A percentile compares a stretch with the other conserved stretches of the same genome.
Evolutionary conservation across 441 rosid species (phyloP).

Genomic region (Brassica balearica): DNA sequence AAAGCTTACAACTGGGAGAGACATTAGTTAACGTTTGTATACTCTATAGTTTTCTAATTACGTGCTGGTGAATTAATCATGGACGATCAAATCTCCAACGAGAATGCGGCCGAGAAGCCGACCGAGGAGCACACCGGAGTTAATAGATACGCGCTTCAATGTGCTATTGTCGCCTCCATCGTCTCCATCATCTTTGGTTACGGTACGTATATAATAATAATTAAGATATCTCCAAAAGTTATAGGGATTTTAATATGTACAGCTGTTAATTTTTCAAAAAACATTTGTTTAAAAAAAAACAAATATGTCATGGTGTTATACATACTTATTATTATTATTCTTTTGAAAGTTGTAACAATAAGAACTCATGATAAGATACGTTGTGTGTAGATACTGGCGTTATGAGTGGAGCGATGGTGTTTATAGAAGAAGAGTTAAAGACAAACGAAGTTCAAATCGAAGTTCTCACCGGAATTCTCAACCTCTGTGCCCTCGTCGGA

Average conservation of each 20-base stretch:
- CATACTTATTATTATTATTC: background rate
- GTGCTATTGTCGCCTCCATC: conserved; percentile 75
- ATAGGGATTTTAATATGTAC: background rate
- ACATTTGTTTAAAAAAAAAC: background rate
- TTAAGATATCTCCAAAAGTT: background rate
- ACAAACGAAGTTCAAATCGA: conserved; percentile 66
- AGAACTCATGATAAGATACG: background rate
- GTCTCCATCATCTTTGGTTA: conserved; percentile 85
- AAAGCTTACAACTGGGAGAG: conserved; percentile 24
- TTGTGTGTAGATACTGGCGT: conserved; percentile 67
- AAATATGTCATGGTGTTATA: background rate
- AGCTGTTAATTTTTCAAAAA: background rate
- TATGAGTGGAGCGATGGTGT: conserved; percentile 95
- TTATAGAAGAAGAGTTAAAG: conserved; percentile 78
- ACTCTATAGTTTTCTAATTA: conserved; percentile 11
- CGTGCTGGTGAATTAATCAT: conserved; percentile 33
- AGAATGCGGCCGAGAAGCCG: conserved; percentile 12
- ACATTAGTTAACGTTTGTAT: background rate
- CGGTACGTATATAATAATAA: conserved; percentile 50
- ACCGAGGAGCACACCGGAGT: conserved; percentile 34
- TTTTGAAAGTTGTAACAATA: background rate
- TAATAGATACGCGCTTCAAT: conserved; percentile 69
- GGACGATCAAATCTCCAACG: conserved; percentile 42
- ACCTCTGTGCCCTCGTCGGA: conserved; percentile 74
- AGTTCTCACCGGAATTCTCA: conserved; percentile 81